A percentile compares a stretch with the other conserved stretches of the same genome.
Evolutionary conservation across 1,284 basidiomycete species (phyloP).

Genomic region (Omphalotus olearius): DNA sequence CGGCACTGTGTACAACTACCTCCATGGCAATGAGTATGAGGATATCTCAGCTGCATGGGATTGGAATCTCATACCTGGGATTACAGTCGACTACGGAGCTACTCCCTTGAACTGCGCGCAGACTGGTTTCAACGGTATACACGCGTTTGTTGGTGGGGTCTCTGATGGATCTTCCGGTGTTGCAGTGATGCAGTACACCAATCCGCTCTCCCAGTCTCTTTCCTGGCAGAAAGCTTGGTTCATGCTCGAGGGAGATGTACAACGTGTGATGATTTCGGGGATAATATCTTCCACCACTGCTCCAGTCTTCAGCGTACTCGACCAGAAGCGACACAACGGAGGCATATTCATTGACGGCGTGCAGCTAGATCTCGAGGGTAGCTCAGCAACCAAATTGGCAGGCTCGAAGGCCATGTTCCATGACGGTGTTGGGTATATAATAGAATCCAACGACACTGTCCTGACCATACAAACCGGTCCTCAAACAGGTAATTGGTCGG

Average conservation of each 20-base stretch:
- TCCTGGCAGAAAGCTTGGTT: slow-evolving; percentile 70
- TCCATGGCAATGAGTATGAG: slow-evolving; percentile 62
- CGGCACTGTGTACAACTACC: slow-evolving; percentile 59
- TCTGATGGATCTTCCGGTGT: slow-evolving; percentile 51
- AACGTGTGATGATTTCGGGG: slow-evolving; percentile 56
- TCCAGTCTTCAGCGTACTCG: slow-evolving; percentile 59
- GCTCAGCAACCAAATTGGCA: slow-evolving; percentile 17
- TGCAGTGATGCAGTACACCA: slow-evolving; percentile 59
- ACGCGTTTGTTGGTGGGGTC: slow-evolving; percentile 60
- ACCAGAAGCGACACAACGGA: slow-evolving; percentile 49
- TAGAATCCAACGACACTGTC: slow-evolving; percentile 25
- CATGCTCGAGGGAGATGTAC: slow-evolving; percentile 60
- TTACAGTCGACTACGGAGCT: slow-evolving; percentile 54
- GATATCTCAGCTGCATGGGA: slow-evolving; percentile 68
- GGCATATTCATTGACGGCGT: slow-evolving; percentile 40
- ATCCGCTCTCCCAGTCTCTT: slow-evolving; percentile 51
- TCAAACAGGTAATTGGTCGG: slow-evolving; percentile 56
- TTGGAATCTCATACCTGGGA: slow-evolving; percentile 71
- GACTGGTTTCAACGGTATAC: slow-evolving; percentile 38
- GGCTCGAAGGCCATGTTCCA: slow-evolving; percentile 44
- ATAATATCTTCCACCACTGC: slow-evolving; percentile 40
- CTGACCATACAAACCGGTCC: slow-evolving; percentile 45
- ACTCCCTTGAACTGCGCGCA: slow-evolving; percentile 43
- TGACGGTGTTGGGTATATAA: slow-evolving; percentile 50
- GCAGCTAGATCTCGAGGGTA: neutral